Evolutionary conservation across 108 stramenopile genomes (phyloP).

Genomic region (Craspedostauros australis): DNA sequence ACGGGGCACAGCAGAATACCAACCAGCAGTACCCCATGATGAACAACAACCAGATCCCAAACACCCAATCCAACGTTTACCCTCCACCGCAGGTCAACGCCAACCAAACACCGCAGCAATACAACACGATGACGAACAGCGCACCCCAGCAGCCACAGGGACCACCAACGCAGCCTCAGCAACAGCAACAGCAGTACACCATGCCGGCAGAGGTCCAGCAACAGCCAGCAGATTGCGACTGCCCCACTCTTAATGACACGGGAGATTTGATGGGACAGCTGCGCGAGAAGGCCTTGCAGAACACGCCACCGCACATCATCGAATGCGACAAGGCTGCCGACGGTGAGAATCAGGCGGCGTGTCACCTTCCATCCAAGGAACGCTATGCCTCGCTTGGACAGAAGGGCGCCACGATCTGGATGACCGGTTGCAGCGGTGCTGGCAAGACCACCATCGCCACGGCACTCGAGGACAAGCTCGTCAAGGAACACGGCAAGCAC

Average conservation of each 20-base stretch:
- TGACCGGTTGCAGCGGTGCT: conserved; percentile 93
- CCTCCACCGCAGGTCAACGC: no score
- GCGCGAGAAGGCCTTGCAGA: conserved; percentile 64
- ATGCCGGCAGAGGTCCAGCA: no score
- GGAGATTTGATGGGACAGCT: conserved; percentile 64
- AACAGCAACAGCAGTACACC: conserved; percentile 7
- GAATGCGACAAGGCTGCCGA: conserved; percentile 90
- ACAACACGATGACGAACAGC: no score
- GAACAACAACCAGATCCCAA: no score
- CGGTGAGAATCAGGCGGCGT: conserved; percentile 88
- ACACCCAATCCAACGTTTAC: no score
- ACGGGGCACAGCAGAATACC: no score
- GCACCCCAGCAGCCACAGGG: no score
- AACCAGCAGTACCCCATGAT: no score
- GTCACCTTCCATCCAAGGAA: conserved; percentile 80
- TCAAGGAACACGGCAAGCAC: conserved; percentile 91
- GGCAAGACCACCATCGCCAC: conserved; percentile 98
- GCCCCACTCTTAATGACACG: no score
- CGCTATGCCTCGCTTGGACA: conserved; percentile 90
- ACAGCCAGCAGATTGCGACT: conserved; percentile 17
- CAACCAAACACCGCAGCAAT: no score
- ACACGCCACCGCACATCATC: conserved; percentile 94
- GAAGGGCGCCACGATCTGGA: conserved; percentile 98
- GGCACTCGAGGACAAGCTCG: conserved; percentile 91
- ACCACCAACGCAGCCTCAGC: no score